These are phyloP conservation scores for Xylariales sp. DNA, from an alignment of 2,329 filamentous ascomycete genomes.

Conservation along the genomic window DNA sequence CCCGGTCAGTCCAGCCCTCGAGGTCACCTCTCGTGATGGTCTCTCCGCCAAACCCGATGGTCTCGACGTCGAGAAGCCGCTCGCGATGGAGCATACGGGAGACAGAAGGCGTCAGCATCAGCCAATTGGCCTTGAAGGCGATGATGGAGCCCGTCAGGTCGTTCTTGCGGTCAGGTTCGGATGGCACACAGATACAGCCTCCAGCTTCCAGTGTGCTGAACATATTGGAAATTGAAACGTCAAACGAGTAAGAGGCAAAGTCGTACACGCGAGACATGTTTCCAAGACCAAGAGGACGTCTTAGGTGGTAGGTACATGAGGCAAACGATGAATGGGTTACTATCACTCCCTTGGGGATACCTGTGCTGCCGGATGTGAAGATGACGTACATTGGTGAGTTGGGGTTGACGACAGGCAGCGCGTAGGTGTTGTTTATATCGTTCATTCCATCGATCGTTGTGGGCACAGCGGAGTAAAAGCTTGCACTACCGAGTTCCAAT, in stretches of 20 bases:
- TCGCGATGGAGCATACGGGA: constrained; percentile 1
- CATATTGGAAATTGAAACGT: constrained; percentile 5
- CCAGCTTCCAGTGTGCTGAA: constrained; percentile 1
- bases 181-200: constrained; percentile 5
- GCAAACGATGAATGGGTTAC: constrained; percentile 3
- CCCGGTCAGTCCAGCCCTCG: background rate
- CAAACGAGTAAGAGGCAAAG: constrained; percentile 6
- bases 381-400: no score
- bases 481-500: no score
- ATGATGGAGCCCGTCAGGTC: constrained; percentile 1
- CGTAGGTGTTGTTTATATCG: no score
- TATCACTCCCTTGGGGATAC: constrained; percentile 6
- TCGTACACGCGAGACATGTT: constrained; percentile 1
- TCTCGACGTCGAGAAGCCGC: background rate
- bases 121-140: background rate
- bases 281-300: constrained; percentile 1
- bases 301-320: background rate
- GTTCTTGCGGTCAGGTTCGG: constrained; percentile 3
- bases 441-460: no score
- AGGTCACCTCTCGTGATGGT: constrained; percentile 2
- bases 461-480: no score
- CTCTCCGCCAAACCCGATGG: constrained; percentile 3
- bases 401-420: no score
- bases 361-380: constrained; percentile 7
- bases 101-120: constrained; percentile 5